Conservation (phyloP, 2,329 filamentous ascomycete genomes). For the Aciculosporium take region DNA sequence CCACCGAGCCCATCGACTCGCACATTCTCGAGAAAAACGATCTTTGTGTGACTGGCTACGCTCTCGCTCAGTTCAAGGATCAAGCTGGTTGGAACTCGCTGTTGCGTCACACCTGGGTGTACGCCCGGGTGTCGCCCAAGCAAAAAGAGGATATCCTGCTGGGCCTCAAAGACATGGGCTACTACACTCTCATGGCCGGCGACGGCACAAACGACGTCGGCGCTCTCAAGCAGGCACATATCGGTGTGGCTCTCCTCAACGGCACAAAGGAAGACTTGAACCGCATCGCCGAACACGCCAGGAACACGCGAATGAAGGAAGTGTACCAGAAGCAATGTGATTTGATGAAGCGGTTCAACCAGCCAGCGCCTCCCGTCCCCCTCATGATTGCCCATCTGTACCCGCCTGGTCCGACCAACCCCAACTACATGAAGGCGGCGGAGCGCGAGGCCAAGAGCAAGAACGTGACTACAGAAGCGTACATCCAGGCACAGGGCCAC, state of each 20-base stretch:
- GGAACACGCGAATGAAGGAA: constrained; percentile 96
- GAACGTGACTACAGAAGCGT: constrained; percentile 47
- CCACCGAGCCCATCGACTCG: constrained; percentile 62
- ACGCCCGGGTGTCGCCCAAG: constrained; percentile 93
- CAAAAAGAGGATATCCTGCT: constrained; percentile 98
- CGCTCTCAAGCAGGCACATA: constrained; percentile 92
- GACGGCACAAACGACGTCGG: constrained; percentile 98
- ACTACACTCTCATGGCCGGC: constrained; percentile 97
- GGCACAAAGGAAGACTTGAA: constrained; percentile 82
- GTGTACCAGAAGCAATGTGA: constrained; percentile 91
- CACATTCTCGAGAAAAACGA: constrained; percentile 77
- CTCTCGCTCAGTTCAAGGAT: constrained; percentile 74
- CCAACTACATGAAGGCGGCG: constrained; percentile 86
- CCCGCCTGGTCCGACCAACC: constrained; percentile 78
- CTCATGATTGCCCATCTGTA: constrained; percentile 85
- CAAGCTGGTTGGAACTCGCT: constrained; percentile 63
- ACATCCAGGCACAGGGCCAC: constrained; percentile 37
- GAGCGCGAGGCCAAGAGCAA: constrained; percentile 74
- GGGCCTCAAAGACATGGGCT: constrained; percentile 88
- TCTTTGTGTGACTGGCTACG: constrained; percentile 90
- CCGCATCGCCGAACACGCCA: constrained; percentile 82
- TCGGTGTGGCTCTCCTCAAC: constrained; percentile 90
- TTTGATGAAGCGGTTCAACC: constrained; percentile 91
- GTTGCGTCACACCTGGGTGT: constrained; percentile 87
- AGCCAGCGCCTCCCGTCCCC: constrained; percentile 85